These are phyloP conservation scores for Solanum sejunctum DNA, from an alignment of 257 asterid genomes.

Conservation along the genomic window DNA sequence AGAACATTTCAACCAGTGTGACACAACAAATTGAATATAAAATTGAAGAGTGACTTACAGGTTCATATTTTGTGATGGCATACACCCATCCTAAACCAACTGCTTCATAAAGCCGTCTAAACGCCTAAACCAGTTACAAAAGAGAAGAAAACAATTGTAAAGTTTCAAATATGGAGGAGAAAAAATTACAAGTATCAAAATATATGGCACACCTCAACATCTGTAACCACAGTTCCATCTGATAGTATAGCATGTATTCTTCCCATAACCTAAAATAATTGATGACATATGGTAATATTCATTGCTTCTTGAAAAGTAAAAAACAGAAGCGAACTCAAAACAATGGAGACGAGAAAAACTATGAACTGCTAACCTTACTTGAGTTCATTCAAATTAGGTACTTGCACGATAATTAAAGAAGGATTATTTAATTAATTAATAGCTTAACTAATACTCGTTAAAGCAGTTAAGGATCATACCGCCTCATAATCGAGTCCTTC, in stretches of 20 bases:
- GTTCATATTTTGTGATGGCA: constrained; percentile 79
- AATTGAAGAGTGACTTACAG: constrained; percentile 33
- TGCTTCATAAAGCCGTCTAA: constrained; percentile 69
- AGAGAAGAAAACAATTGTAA: neutral
- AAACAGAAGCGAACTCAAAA: neutral
- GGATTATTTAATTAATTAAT: neutral
- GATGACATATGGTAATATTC: neutral
- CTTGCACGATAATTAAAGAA: neutral
- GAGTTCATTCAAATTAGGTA: neutral
- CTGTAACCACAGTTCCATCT: constrained; percentile 66
- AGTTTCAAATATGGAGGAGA: neutral
- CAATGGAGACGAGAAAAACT: neutral
- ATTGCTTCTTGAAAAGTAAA: neutral
- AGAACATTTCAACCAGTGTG: neutral
- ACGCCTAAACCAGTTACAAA: constrained; percentile 38
- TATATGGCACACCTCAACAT: constrained; percentile 45
- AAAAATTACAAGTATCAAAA: neutral
- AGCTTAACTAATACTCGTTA: neutral
- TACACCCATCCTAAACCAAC: constrained; percentile 91
- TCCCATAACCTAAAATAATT: constrained; percentile 54
- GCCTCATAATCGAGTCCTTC: constrained; percentile 72
- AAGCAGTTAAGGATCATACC: constrained; percentile 20
- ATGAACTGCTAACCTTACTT: neutral
- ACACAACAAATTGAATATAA: neutral
- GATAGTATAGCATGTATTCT: constrained; percentile 67